A percentile compares a stretch with the other conserved stretches of the same genome.
Conservation (phyloP, 768 basidiomycete species). For the Leccinum imitatum region DNA sequence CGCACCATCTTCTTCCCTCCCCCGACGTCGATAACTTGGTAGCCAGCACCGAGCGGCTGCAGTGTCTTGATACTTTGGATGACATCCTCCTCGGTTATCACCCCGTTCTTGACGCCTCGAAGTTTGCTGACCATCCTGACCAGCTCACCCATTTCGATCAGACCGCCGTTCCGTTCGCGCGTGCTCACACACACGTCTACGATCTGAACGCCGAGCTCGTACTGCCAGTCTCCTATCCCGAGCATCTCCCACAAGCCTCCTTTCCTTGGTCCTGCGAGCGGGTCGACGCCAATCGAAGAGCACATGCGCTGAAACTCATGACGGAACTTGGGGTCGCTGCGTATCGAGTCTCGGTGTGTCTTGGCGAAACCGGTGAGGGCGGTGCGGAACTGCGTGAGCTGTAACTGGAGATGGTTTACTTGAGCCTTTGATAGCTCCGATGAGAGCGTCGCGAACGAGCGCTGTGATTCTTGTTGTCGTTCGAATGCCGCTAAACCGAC, state of each 20-base stretch:
- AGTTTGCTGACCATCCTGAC: slow-evolving; percentile 75
- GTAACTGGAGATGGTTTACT: background rate
- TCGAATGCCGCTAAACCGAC: background rate
- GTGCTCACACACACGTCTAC: slow-evolving; percentile 91
- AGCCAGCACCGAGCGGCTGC: slow-evolving; percentile 88
- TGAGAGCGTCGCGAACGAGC: background rate
- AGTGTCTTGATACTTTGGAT: slow-evolving; percentile 82
- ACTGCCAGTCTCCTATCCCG: slow-evolving; percentile 91
- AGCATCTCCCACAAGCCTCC: background rate
- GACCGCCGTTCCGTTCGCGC: slow-evolving; percentile 85
- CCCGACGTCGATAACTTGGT: slow-evolving; percentile 77
- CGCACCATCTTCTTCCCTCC: slow-evolving; percentile 75
- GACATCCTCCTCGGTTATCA: slow-evolving; percentile 84
- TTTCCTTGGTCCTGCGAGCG: background rate
- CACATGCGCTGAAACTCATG: background rate
- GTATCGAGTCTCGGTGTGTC: background rate
- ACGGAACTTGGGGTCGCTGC: background rate
- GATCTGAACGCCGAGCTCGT: slow-evolving; percentile 93
- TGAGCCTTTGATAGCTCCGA: background rate
- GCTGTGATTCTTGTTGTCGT: background rate
- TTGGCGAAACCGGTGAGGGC: background rate
- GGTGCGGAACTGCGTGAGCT: background rate
- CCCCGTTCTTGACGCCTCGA: slow-evolving; percentile 64
- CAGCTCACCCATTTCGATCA: slow-evolving; percentile 88
- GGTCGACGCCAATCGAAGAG: background rate